Evolutionary conservation across 2,329 filamentous ascomycete species (phyloP).

Genomic region (Aureobasidium sp.): DNA sequence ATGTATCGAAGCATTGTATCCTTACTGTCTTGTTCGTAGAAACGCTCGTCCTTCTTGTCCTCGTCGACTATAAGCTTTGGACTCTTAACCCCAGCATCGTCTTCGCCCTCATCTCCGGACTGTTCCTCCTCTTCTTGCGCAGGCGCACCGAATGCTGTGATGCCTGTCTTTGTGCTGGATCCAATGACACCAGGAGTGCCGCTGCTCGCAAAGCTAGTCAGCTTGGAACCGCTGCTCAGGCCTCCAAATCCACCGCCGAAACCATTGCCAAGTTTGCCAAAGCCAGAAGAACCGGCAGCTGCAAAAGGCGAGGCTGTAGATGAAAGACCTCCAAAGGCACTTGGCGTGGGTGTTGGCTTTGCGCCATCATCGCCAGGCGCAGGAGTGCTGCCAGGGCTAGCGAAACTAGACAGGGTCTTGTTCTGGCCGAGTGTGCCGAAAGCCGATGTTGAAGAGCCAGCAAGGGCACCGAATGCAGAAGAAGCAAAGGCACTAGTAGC

Average conservation of each 20-base stretch:
- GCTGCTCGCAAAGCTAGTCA: conserved; percentile 59
- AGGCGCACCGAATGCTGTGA: conserved; percentile 70
- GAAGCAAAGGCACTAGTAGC: conserved; percentile 43
- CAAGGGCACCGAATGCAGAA: conserved; percentile 40
- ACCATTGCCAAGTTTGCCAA: conserved; percentile 34
- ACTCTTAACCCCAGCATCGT: conserved; percentile 36
- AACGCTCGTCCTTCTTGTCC: conserved; percentile 57
- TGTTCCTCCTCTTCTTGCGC: conserved; percentile 53
- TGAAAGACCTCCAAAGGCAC: conserved; percentile 33
- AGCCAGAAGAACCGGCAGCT: conserved; percentile 22
- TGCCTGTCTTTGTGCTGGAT: conserved; percentile 48
- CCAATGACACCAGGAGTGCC: conserved; percentile 39
- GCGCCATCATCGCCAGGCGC: conserved; percentile 13
- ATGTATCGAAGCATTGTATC: conserved; percentile 7
- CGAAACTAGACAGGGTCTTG: conserved; percentile 26
- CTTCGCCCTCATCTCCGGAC: conserved; percentile 46
- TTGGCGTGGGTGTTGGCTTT: conserved; percentile 17
- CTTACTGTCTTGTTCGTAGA: conserved; percentile 59
- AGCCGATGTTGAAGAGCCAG: conserved; percentile 31
- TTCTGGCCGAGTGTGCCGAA: conserved; percentile 29
- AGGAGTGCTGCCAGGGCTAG: conserved; percentile 17
- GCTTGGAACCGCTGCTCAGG: conserved; percentile 34
- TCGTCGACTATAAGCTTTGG: conserved; percentile 42
- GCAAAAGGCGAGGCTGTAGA: conserved; percentile 30
- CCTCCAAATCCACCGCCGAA: conserved; percentile 35